Conservation (phyloP, 805 yeast genomes). For the Sugiyamaella americana region DNA sequence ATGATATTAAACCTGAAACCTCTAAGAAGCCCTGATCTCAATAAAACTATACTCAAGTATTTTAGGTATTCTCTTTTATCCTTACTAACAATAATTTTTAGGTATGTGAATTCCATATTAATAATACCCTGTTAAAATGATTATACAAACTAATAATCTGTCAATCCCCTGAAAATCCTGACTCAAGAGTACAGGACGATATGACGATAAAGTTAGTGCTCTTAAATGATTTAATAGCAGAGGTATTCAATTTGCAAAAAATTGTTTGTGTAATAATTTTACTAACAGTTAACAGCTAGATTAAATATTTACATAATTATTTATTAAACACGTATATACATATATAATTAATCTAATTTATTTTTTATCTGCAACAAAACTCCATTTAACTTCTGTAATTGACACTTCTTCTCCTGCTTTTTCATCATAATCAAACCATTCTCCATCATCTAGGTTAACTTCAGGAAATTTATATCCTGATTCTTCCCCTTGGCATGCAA, state of each 20-base stretch:
- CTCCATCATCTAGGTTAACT: conserved; percentile 69
- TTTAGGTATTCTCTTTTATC: not conserved
- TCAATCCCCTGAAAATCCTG: conserved; percentile 28
- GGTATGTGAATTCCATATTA: not conserved
- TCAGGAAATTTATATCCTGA: conserved; percentile 49
- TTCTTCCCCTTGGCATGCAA: conserved; percentile 50
- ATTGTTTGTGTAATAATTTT: not conserved
- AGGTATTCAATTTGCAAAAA: not conserved
- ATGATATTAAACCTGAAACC: conserved; percentile 18
- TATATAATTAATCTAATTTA: not conserved
- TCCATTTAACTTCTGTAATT: conserved; percentile 68
- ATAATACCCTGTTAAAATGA: conserved; percentile 1
- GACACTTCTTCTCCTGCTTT: conserved; percentile 73
- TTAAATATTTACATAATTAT: not conserved
- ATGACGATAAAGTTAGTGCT: conserved; percentile 9
- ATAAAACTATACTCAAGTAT: not conserved
- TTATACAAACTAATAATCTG: conserved; percentile 21
- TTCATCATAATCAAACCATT: conserved; percentile 96
- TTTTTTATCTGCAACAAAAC: conserved; percentile 35
- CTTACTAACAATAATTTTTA: not conserved
- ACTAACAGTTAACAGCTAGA: not conserved
- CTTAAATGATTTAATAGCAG: not conserved
- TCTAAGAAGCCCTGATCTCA: conserved; percentile 28
- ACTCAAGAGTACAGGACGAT: conserved; percentile 6
- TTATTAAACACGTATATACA: not conserved